phyloP scores from a whole-genome alignment of 306 rosid species.

The Cicer judaicum region DNA sequence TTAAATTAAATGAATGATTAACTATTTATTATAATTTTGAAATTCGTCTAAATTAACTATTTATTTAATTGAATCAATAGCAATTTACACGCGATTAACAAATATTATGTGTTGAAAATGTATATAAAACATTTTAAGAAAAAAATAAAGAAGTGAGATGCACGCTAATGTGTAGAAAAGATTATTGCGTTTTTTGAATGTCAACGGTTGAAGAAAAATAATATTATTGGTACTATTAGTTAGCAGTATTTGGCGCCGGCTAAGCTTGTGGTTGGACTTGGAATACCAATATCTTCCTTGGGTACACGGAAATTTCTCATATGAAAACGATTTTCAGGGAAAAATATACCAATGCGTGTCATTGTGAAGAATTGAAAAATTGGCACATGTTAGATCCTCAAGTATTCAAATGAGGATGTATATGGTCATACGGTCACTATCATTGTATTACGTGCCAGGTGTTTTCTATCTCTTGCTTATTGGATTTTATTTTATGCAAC shows the following conservation, averaged over 20 bases:
- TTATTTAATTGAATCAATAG: too few relatives aligned
- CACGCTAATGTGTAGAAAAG: constrained; percentile 46
- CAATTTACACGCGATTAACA: too few relatives aligned
- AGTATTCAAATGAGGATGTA: neutral
- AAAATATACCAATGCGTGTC: constrained; percentile 35
- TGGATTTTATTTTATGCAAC: too few relatives aligned
- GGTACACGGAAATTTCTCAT: constrained; percentile 28
- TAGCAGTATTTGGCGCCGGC: constrained; percentile 53
- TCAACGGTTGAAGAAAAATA: constrained; percentile 56
- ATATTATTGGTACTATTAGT: neutral
- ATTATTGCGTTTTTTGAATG: constrained; percentile 48
- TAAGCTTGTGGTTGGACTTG: constrained; percentile 37
- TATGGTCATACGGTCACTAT: constrained; percentile 10
- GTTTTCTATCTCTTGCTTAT: neutral
- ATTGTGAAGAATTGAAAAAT: constrained; percentile 44
- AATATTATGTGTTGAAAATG: too few relatives aligned
- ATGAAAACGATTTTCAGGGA: constrained; percentile 40
- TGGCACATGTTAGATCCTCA: constrained; percentile 38
- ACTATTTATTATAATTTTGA: too few relatives aligned
- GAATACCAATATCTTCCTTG: neutral
- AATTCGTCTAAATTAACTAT: too few relatives aligned
- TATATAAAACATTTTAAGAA: too few relatives aligned
- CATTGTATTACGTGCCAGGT: constrained; percentile 10
- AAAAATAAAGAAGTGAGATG: constrained; percentile 45
- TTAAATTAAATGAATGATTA: too few relatives aligned